Evolutionary conservation across 441 rosid species (phyloP), one percentile per base, ranked within the genome.

Genomic region (Sinapis alba): DNA sequence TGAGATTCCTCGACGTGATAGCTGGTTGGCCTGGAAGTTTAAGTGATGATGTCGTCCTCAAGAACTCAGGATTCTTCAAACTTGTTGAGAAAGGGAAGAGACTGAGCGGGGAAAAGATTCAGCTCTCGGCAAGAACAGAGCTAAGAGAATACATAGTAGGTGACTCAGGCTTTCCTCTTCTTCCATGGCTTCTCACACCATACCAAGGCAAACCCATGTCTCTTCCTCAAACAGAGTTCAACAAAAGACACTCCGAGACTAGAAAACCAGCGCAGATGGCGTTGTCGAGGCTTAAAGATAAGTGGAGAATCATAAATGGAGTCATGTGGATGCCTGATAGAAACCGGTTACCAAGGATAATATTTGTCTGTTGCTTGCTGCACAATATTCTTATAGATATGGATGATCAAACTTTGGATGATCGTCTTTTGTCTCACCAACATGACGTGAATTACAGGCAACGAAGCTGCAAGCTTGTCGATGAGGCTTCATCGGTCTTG

Each of bases 311-410:
- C 41, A 90, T 94, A 56, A 88, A 82, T 1, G 96, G 97, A 32
- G 90, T 86, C 4, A 89, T 92, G 97, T 95, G 98, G 96, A 85
- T 89, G 88, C 99, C 98, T 3, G 99, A 92, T 73, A 85, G 86
- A 69, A 87, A 87, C 54, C 87, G 84, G 74, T 74, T 95, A 81
- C 96, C 98, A 0, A 86, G 98, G 80, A 89, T 95, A 28, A 79
- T 88, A 65, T 84, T 95, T 23, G 97, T 88, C 4, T 92, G 98
- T 80, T 92, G 99, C 82, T 82, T 95, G 91, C 88, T 95, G 67
- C 97, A 95, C 79, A 92, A 95, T 63, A 92, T 94, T 66, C 69
- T 84, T 26, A 87, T 94, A 0, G 98, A 95, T 43, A 75, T 88
- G 89, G 88, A 85, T 69, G 93, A 89, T 19, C 84, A 86, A 34